Evolutionary conservation across 345 rosid genomes (phyloP), one percentile per base, ranked within the genome.

Genomic region (Raphanus raphanistrum): DNA sequence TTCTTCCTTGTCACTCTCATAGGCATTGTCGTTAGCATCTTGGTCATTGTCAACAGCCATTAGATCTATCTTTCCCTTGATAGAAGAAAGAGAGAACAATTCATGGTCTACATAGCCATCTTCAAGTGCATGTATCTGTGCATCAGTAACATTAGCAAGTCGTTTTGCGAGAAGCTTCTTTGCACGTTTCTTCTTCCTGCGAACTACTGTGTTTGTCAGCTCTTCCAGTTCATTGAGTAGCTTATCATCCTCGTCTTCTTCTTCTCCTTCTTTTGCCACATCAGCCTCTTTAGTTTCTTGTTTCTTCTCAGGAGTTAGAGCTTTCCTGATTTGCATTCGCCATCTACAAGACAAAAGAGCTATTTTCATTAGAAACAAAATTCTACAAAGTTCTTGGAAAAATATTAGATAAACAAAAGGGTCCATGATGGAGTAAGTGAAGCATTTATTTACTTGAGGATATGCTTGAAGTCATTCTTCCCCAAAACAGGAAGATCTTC

Each of bases 151-250:
- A 97, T 95, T 92, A 15, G 91, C 92, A 65, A 71, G 86, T 82
- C 92, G 87, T 84, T 95, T 95, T 15, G 94, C 86, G 58, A 86
- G 73, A 71, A 87, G 79, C 82, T 90, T 95, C 84, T 91, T 89
- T 38, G 80, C 88, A 5, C 80, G 87, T 77, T 95, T 95, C 90
- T 91, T 92, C 90, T 91, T 95, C 98, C 97, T 91, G 62, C 79
- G 87, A 29, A 88, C 98, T 83, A 80, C 84, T 68, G 92, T 87
- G 83, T 83, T 72, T 8, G 88, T 85, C 75, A 95, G 74, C 80
- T 95, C 97, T 76, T 92, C 99, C 94, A 92, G 87, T 84, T 95
- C 98, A 82, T 90, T 88, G 45, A 95, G 92, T 70, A 91, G 82
- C 76, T 69, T 92, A 82, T 90, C 97, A 81, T 95, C 98, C 48